A percentile compares a stretch with the other conserved stretches of the same genome.
Evolutionary conservation across 2,329 filamentous ascomycete species (phyloP).

Genomic region (Nemania sp.): DNA sequence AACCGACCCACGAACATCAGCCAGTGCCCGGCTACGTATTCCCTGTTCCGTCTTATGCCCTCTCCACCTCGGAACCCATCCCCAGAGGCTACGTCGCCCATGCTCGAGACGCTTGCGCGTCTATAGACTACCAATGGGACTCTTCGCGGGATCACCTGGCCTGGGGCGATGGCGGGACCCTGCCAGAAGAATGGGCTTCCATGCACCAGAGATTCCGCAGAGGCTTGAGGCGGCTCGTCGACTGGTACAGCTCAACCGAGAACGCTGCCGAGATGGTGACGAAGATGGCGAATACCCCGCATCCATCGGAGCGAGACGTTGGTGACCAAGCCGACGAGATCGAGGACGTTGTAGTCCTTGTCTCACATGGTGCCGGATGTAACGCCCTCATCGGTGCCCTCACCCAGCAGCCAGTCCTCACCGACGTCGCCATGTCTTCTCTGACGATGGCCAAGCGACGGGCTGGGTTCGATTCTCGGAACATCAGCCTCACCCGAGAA

Average conservation of each 20-base stretch:
- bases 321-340: slow-evolving; percentile 62
- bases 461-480: slow-evolving; percentile 47
- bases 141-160: slow-evolving; percentile 77
- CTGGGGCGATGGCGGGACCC: slow-evolving; percentile 87
- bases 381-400: slow-evolving; percentile 93
- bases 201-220: slow-evolving; percentile 91
- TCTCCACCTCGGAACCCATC: slow-evolving; percentile 79
- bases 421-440: slow-evolving; percentile 88
- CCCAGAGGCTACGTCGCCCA: slow-evolving; percentile 88
- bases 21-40: slow-evolving; percentile 64
- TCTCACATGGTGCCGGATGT: slow-evolving; percentile 94
- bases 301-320: slow-evolving; percentile 32
- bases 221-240: slow-evolving; percentile 76
- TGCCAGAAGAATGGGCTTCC: slow-evolving; percentile 91
- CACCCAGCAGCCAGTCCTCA: slow-evolving; percentile 86
- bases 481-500: slow-evolving; percentile 35
- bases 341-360: slow-evolving; percentile 81
- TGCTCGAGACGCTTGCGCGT: slow-evolving; percentile 81
- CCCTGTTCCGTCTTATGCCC: slow-evolving; percentile 80
- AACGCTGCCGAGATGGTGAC: slow-evolving; percentile 57
- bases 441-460: slow-evolving; percentile 83
- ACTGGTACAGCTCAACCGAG: slow-evolving; percentile 74
- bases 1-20: slow-evolving; percentile 14
- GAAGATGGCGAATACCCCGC: slow-evolving; percentile 42
- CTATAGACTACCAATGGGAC: slow-evolving; percentile 96